phyloP scores from a whole-genome alignment of 176 grass and related monocot genomes.

The Aegilops longissima region DNA sequence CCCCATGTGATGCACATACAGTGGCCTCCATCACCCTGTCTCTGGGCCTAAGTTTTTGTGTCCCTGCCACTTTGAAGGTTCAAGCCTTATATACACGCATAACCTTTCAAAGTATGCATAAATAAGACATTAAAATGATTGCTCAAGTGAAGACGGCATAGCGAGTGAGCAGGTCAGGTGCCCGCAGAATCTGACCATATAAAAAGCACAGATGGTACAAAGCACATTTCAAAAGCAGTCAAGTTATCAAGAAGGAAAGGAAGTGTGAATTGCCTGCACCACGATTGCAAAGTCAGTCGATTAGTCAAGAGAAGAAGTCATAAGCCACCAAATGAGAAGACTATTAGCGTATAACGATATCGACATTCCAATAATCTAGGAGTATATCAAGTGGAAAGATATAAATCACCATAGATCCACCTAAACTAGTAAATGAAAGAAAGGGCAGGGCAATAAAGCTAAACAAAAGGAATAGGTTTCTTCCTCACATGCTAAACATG shows the following conservation, averaged over 20 bases:
- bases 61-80: conserved; percentile 5
- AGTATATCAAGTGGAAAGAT: not conserved
- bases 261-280: not conserved
- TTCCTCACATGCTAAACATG: not conserved
- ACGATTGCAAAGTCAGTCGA: not conserved
- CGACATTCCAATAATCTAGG: not conserved
- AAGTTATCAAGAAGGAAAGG: not conserved
- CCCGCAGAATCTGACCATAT: not conserved
- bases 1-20: conserved; percentile 4
- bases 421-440: not conserved
- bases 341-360: not conserved
- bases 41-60: not conserved
- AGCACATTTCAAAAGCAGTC: not conserved
- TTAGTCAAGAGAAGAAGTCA: not conserved
- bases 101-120: not conserved
- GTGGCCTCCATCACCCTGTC: conserved; percentile 18
- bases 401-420: not conserved
- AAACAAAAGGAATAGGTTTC: not conserved
- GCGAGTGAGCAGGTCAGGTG: not conserved
- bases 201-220: not conserved
- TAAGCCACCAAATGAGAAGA: not conserved
- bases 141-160: not conserved
- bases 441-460: not conserved
- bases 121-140: not conserved
- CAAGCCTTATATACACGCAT: conserved; percentile 2